Evolutionary conservation across 345 rosid genomes (phyloP).

Genomic region (Excoecaria cochinchinensis): DNA sequence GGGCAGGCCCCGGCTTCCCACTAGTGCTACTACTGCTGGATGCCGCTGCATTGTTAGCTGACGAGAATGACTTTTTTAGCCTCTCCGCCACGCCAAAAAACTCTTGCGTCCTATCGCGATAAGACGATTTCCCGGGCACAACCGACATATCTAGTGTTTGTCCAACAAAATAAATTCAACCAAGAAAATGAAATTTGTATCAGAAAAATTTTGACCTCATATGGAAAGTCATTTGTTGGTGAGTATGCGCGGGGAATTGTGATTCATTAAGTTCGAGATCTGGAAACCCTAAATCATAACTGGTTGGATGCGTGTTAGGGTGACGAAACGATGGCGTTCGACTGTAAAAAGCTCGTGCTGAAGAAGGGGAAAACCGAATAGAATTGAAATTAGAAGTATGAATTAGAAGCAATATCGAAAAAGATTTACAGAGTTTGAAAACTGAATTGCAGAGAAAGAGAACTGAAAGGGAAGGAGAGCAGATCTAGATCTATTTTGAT

Average conservation of each 20-base stretch:
- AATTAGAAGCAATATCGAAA: not conserved
- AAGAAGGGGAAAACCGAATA: not conserved
- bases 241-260: too few species aligned
- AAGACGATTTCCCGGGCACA: slow-evolving; percentile 48
- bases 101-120: slow-evolving; percentile 71
- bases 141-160: slow-evolving; percentile 11
- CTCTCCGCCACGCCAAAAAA: slow-evolving; percentile 55
- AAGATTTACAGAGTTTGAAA: not conserved
- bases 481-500: slow-evolving; percentile 12
- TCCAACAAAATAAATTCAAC: too few species aligned
- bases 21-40: slow-evolving; percentile 23
- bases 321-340: not conserved
- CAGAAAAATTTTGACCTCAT: not conserved
- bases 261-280: not conserved
- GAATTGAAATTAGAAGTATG: not conserved
- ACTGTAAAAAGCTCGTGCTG: not conserved
- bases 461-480: not conserved
- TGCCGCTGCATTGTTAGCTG: slow-evolving; percentile 32
- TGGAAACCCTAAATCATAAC: slow-evolving; percentile 12
- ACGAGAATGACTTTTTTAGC: slow-evolving; percentile 43
- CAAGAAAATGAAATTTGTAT: not conserved
- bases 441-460: not conserved
- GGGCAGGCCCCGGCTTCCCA: slow-evolving; percentile 40
- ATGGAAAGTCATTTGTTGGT: not conserved
- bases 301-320: not conserved